These are phyloP conservation scores for Crithidia bombi DNA, from an alignment of 208 protist genomes.

Conservation along the genomic window DNA sequence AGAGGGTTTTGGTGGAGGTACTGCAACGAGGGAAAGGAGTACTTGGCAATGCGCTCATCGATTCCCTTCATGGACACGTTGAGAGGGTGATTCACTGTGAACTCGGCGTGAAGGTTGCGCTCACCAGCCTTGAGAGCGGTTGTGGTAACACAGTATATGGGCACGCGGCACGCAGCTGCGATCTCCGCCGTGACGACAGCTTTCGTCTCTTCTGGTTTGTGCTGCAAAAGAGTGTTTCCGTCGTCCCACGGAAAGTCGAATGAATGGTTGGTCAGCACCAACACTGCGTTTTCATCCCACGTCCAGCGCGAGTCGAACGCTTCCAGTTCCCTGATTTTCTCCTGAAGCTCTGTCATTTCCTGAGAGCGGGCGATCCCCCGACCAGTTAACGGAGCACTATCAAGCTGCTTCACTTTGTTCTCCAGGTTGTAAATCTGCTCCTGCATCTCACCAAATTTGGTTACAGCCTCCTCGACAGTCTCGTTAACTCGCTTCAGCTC, in stretches of 20 bases:
- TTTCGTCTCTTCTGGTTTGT: conserved; percentile 56
- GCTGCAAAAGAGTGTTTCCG: conserved; percentile 32
- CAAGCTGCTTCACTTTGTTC: conserved; percentile 4
- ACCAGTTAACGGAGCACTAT: background rate
- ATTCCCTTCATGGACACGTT: conserved; percentile 32
- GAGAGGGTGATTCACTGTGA: conserved; percentile 41
- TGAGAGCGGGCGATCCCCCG: background rate
- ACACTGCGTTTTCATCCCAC: conserved; percentile 17
- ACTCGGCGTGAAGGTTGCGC: conserved; percentile 36
- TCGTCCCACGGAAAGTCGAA: conserved; percentile 41
- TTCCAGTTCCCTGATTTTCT: conserved; percentile 28
- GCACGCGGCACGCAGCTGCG: conserved; percentile 39
- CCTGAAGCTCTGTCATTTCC: conserved; percentile 5
- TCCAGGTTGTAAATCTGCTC: conserved; percentile 6
- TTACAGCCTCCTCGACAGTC: background rate
- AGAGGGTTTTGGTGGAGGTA: conserved; percentile 32
- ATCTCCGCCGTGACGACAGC: conserved; percentile 35
- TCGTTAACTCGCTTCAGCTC: background rate
- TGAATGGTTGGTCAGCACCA: conserved; percentile 45
- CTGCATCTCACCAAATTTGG: conserved; percentile 12
- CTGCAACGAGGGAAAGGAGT: conserved; percentile 42
- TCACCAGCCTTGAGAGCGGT: conserved; percentile 14
- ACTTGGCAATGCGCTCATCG: conserved; percentile 31
- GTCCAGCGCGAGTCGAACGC: conserved; percentile 17
- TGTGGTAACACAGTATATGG: conserved; percentile 40